Base-by-base conservation (phyloP, 2,329 filamentous ascomycete species). In the Xylaria sp. region DNA sequence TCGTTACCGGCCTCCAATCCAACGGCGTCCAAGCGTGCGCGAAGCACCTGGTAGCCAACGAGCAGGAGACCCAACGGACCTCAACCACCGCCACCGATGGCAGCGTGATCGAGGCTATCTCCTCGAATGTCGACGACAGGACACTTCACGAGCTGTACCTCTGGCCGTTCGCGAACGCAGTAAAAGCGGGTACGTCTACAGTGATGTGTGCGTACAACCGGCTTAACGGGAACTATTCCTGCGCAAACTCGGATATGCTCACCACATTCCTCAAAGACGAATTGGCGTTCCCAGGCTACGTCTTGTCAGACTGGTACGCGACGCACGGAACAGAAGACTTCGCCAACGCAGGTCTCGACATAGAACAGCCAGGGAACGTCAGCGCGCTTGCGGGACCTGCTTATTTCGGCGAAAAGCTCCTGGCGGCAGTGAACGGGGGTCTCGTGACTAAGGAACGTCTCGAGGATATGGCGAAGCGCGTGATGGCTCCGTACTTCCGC, bases 31-130 rank as follows among this genome's bases (percentile, higher is more conserved):
- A 74, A 13, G 70, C 74, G 8, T 72, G 63, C 41, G 60, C 70
- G 4, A 76, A 92, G 79, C 90, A 92, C 74, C 90, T 83, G 55
- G 79, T 92, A 20, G 84, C 82, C 46, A 92, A 92, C 71, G 90
- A 92, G 77, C 90, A 92, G 75, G 90, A 92, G 75, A 88, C 78
- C 18, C 75, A 74, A 88, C 91, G 80, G 88, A 68, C 61, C 20
- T 48, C 61, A 13, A 57, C 36, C 2, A 57, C 36, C 2, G 33
- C 31, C 10, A 20, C 39, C 18, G 13, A 56, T 28, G 57, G 49
- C n/a, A 41, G 1, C 0, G 28, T 55, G 28, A 31, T 61, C 4
- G 64, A 57, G 18, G 58, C 64, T 10, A 52, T 62, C 15, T 62
- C 58, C 33, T 57, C 64, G 1, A 67, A 59, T 23, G 48, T 64